Evolutionary conservation across 148 eudicot genomes (phyloP), one percentile per base, ranked within the genome.

Genomic region (Oxyria digyna): DNA sequence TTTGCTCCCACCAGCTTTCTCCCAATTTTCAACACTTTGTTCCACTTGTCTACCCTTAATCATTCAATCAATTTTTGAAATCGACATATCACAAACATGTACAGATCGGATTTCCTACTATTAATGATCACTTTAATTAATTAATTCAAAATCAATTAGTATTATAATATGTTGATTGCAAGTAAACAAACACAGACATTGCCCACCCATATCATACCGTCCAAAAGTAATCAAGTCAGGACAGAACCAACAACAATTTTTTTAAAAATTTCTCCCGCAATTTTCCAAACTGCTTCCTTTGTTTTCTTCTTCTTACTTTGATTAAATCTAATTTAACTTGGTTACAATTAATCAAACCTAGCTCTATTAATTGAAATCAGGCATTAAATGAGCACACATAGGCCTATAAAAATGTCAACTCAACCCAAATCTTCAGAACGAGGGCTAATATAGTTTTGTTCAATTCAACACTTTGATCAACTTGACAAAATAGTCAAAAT

Each of bases 211-310:
- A 26, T 67, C 54, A 67, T 55, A 48, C 67, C 67, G 32, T 24
- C 29, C 43, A 62, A 6, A 20, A 62, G 31, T 50, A 33, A 45
- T 20, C 42, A 32, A 46, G 26, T 33, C 32, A 35, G 46, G 27
- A 32, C 31, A 38, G 23, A 69, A 26, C 42, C 65, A 42, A 31
- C 68, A 27, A 75, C 68, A 4, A 12, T 27, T 59, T 27, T 59
- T 59, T 59, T 13, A 21, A 21, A 27, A 29, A 59, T 59, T 57
- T 9, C 37, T 31, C 65, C 65, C 37, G 10, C 38, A 59, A 27
- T 59, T 59, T 59, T 31, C 65, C 65, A 59, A 29, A 38, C 18
- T 59, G 65, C 65, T 29, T 59, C 38, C 65, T 59, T 59, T 59
- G 18, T 59, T 59, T 59, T 29, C 65, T 59, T 59, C 38, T 20